Base-by-base conservation (phyloP, 2,329 filamentous ascomycete genomes). In the Trichoderma koningiopsis region DNA sequence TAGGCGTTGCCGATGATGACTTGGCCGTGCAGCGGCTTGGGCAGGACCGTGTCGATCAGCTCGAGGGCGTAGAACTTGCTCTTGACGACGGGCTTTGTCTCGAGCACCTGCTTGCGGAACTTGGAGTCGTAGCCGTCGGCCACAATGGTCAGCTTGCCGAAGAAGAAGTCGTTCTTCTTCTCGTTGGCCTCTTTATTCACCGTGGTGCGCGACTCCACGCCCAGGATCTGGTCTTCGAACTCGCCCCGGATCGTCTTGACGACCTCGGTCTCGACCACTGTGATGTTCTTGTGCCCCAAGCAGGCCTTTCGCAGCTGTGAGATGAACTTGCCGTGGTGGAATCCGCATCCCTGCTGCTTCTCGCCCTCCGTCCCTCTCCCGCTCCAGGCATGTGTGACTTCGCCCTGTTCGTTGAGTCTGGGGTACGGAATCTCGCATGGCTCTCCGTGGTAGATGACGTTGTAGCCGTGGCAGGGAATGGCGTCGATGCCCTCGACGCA, bases 281-380 rank as follows among this genome's bases (percentile, higher is more conserved):
- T 94, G 74, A 99, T 93, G 78, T 97, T 97, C 72, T 90, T 85
- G 76, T 94, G 90, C 22, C 81, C 84, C 76, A 89, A 82, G 69
- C 94, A 96, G 31, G 92, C 91, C 74, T 86, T 86, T 70, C 96
- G 89, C 73, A 99, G 83, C 77, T 92, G 90, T 81, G 86, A 88
- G 75, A 99, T 93, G 81, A 99, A 97, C 74, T 93, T 89, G 58
- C 96, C 96, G 81, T 99, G 96, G 83, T 99, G 96, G 79, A 99
- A 99, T 58, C 88, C 88, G 71, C 91, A 85, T 49, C 96, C 96
- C 2, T 92, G 90, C 72, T 85, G 81, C 73, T 83, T 84, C 75
- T 79, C 80, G 72, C 75, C 76, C 55, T 75, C 76, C 73, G 76
- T 79, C 61, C 76, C 76, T 29, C 77, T 72, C 29, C 79, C 79